These are phyloP conservation scores for Zanthoxylum bungeanum DNA, from an alignment of 345 rosid species.

Conservation along the genomic window DNA sequence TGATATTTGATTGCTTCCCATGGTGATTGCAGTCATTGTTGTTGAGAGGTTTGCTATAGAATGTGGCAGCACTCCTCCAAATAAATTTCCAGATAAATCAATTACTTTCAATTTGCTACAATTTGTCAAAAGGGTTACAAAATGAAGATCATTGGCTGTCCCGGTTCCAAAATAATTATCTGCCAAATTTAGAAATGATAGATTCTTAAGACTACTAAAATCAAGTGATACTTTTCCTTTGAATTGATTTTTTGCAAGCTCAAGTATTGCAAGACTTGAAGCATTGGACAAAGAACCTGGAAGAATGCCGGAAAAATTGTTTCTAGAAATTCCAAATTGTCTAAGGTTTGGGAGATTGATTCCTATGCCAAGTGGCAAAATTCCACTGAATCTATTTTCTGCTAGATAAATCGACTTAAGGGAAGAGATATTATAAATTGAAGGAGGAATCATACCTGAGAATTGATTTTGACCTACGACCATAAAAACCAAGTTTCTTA, in stretches of 20 bases:
- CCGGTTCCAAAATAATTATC: neutral
- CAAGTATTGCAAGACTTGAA: neutral
- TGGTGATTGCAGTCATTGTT: accelerated
- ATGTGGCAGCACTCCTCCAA: conserved; percentile 9
- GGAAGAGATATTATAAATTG: too few species aligned
- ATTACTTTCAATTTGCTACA: neutral
- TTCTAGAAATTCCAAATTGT: neutral
- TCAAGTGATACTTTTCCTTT: conserved; percentile 2
- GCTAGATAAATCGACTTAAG: accelerated
- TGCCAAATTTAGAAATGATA: neutral
- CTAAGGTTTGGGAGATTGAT: conserved; percentile 18
- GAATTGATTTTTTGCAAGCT: neutral
- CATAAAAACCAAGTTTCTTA: neutral
- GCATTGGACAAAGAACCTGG: conserved; percentile 25
- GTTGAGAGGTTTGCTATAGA: conserved; percentile 15
- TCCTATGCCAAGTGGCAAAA: neutral
- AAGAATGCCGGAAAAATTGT: conserved; percentile 17
- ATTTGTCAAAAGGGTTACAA: too few species aligned
- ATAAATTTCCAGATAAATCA: neutral
- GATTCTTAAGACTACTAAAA: neutral
- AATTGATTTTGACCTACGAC: accelerated
- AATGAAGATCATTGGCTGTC: conserved; percentile 4
- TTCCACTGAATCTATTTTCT: conserved; percentile 2
- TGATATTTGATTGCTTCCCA: neutral
- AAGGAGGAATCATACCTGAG: too few species aligned